phyloP scores from a whole-genome alignment of 1,284 basidiomycete species.

The Leccinum subrobustum region DNA sequence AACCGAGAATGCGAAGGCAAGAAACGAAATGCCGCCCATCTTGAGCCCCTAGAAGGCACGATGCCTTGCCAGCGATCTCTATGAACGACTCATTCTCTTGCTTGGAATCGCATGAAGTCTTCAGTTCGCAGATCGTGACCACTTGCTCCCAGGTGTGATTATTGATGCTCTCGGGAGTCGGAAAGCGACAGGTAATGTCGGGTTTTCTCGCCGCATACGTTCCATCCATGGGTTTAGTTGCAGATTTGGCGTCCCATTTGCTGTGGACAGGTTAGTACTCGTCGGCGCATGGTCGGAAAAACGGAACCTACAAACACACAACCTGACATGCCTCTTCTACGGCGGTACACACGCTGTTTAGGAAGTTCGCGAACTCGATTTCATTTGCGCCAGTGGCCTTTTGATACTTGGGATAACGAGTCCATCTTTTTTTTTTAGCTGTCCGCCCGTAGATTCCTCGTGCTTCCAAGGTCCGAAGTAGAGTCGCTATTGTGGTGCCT shows the following conservation, averaged over 20 bases:
- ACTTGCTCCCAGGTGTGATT: not conserved
- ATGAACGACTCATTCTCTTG: not conserved
- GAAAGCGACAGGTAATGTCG: not conserved
- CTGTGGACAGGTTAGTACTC: not conserved
- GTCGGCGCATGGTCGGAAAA: not conserved
- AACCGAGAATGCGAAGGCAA: not conserved
- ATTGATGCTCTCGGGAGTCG: not conserved
- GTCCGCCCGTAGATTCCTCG: too few relatives aligned
- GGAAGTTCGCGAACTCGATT: not conserved
- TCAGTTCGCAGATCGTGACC: not conserved
- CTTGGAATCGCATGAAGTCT: not conserved
- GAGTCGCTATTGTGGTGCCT: too few relatives aligned
- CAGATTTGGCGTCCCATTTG: not conserved
- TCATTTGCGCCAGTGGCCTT: not conserved
- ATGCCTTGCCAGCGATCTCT: not conserved
- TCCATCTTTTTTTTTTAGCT: too few relatives aligned
- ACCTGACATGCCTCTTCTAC: not conserved
- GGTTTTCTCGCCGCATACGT: not conserved
- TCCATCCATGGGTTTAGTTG: slow-evolving; percentile 1
- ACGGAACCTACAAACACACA: not conserved
- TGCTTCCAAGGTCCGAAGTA: too few relatives aligned
- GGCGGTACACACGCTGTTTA: not conserved
- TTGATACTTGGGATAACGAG: too few relatives aligned
- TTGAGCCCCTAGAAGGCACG: not conserved
- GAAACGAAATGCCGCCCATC: not conserved